Evolutionary conservation across 768 basidiomycete species (phyloP).

Genomic region (Amanita muscaria): DNA sequence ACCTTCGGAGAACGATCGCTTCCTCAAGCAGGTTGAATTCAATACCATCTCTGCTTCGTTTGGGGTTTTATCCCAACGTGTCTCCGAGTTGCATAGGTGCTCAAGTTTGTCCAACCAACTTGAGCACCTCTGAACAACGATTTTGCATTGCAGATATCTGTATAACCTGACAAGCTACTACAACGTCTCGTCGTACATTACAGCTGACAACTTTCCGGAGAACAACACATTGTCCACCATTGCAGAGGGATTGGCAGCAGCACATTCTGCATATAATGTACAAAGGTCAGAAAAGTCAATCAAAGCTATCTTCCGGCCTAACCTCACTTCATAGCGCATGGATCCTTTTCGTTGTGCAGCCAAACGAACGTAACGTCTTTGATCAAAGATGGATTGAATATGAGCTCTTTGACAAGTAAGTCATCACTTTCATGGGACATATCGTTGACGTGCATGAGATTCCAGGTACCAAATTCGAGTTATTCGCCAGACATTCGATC

Average conservation of each 20-base stretch:
- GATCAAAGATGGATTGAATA: constrained; percentile 90
- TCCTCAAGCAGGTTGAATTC: constrained; percentile 93
- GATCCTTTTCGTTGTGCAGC: constrained; percentile 86
- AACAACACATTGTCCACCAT: constrained; percentile 69
- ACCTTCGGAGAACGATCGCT: constrained; percentile 25
- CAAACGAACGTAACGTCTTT: constrained; percentile 86
- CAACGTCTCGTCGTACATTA: constrained; percentile 43
- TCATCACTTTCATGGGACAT: background rate
- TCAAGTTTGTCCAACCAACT: background rate
- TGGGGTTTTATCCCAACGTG: constrained; percentile 63
- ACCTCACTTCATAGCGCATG: constrained; percentile 24
- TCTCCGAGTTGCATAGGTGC: constrained; percentile 70
- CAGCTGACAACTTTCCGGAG: constrained; percentile 49
- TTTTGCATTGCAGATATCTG: constrained; percentile 47
- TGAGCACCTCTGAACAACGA: background rate
- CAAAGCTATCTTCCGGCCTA: background rate
- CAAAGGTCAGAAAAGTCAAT: constrained; percentile 30
- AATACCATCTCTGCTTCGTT: constrained; percentile 95
- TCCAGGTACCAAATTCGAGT: constrained; percentile 66
- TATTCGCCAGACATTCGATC: constrained; percentile 66
- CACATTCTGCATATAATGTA: constrained; percentile 65
- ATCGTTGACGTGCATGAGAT: background rate
- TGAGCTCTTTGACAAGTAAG: constrained; percentile 67
- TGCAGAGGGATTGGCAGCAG: constrained; percentile 68
- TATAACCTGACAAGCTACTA: constrained; percentile 59